Base-by-base conservation (phyloP, 345 rosid genomes). In the Kernera saxatilis region DNA sequence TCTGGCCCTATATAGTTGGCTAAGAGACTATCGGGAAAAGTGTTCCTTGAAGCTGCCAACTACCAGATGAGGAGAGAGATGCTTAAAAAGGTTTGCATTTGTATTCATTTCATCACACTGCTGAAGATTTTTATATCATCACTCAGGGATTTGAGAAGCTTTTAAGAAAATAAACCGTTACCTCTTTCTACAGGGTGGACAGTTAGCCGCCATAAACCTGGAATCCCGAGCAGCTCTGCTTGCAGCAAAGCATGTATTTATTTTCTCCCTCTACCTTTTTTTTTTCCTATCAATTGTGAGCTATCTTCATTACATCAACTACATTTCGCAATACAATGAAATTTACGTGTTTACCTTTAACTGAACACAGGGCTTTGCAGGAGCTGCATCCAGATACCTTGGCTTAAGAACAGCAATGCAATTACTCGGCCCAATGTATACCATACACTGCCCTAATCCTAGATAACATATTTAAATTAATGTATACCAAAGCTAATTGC, bases 361-460 rank as follows among this genome's bases (percentile, higher is more conserved):
- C 62, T 68, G 59, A 56, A 27, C 45, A 65, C 88, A 93, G 97
- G 98, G 97, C 39, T 80, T 93, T 37, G 82, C 88, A 26, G 88
- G 96, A 67, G 94, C 97, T 73, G 87, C 96, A 60, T 84, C 96
- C 57, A 87, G 86, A 88, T 93, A 87, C 83, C 64, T 93, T 58
- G 98, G 97, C 64, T 82, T 93, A 55, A 88, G 79, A 83, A 85
- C 92, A 82, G 78, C 84, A 51, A 80, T 78, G 82, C 76, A 83
- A n/a, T 74, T 93, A 49, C 88, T 93, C 49, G 97, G 98, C 32
- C 96, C 98, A 69, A 55, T 93, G 96, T 91, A n/a, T 49, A 85
- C 6, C 41, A 25, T 39, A 49, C 56, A 60, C 62, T 48, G 4
- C 51, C 17, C 44, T 19, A 13, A 33, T 64, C 30, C 37, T 41